Evolutionary conservation across 495 filamentous ascomycete genomes (phyloP), one percentile per base, ranked within the genome.

Genomic region (Eremomyces bilateralis): DNA sequence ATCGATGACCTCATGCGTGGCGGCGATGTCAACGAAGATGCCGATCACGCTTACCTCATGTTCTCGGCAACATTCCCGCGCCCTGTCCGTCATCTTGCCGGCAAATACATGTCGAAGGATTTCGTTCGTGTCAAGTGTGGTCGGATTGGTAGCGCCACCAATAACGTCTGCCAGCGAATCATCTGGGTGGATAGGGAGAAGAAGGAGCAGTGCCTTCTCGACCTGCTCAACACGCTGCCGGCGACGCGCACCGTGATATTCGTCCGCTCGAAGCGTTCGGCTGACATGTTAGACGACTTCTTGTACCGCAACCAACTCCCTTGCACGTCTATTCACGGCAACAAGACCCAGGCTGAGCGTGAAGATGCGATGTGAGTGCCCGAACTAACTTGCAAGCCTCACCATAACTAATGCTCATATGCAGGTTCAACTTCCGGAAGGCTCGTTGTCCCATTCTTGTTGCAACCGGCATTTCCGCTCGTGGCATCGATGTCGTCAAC

Each of bases 31-130:
- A 88, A 91, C 31, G 71, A 79, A 33, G 80, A 93, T 44, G 76
- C 71, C 3, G 76, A 83, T 35, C 63, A 81, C 62, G 56, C 71
- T 15, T 93, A 78, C 57, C 59, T 92, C 65, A 81, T 97, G 67
- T 94, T 94, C 43, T 92, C 81, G 1, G 88, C 88, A 8, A 94
- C 88, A 0, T 95, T 95, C 49, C 73, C 78, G 15, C 78, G 74
- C 56, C 51, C 56, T 0, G 71, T 74, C 44, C 83, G 81, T 27
- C 57, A 73, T 21, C 54, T 94, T 20, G 88, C 84, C 4, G 67
- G 65, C 28, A 57, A 74, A 6, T 77, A 80, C 48, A 65, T 97
- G 35, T 58, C 69, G 1, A 56, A 65, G 34, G 68, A 74, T 33
- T 69, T 81, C 44, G 63, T 88, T 33, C 77, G 76, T 24, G 62